Evolutionary conservation across 208 protist genomes (phyloP).

Genomic region (Leishmania guyanensis): DNA sequence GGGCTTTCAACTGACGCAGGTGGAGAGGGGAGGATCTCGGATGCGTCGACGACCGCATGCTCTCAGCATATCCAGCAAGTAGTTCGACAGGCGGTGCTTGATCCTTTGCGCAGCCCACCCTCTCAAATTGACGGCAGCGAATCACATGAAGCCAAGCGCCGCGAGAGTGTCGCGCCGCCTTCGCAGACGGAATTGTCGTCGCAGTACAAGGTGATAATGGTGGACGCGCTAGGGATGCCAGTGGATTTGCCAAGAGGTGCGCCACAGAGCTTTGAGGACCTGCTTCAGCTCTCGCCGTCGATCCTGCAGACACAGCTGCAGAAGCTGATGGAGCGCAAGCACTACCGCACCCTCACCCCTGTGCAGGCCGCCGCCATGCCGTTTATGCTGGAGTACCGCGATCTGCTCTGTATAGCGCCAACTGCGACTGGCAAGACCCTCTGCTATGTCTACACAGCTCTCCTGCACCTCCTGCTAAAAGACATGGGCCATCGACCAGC

Average conservation of each 20-base stretch:
- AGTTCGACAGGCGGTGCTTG: constrained; percentile 33
- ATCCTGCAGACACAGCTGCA: constrained; percentile 48
- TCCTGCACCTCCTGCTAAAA: constrained; percentile 68
- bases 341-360: constrained; percentile 49
- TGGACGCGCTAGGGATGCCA: constrained; percentile 82
- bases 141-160: background rate
- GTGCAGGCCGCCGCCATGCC: constrained; percentile 66
- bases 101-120: constrained; percentile 5
- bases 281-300: constrained; percentile 49
- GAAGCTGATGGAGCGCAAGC: constrained; percentile 32
- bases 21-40: background rate
- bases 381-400: constrained; percentile 69
- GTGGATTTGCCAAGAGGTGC: constrained; percentile 43
- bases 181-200: constrained; percentile 1
- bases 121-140: background rate
- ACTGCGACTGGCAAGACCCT: constrained; percentile 94
- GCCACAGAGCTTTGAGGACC: constrained; percentile 54
- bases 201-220: constrained; percentile 57
- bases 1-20: background rate
- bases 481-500: constrained; percentile 17
- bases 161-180: constrained; percentile 3
- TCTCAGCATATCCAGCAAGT: constrained; percentile 33
- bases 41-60: constrained; percentile 1
- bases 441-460: constrained; percentile 81
- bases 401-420: constrained; percentile 85